Conservation (phyloP, 495 filamentous ascomycete genomes). For the Talaromyces thailandensis region DNA sequence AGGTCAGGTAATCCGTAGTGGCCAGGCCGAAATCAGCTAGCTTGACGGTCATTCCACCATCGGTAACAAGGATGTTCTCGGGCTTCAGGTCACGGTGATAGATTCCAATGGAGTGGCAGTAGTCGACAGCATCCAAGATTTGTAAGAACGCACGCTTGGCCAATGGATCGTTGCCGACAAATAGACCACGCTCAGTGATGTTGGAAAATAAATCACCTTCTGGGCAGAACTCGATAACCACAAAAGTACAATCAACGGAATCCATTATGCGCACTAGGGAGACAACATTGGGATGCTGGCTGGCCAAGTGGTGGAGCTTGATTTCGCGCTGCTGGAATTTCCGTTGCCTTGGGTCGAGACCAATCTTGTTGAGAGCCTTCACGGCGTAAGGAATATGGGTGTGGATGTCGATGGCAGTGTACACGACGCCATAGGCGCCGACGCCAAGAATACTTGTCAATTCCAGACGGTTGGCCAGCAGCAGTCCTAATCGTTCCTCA, state of each 20-base stretch:
- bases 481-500: slow-evolving; percentile 79
- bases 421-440: slow-evolving; percentile 95
- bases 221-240: slow-evolving; percentile 94
- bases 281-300: slow-evolving; percentile 85
- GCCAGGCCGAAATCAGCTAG: slow-evolving; percentile 96
- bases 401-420: slow-evolving; percentile 82
- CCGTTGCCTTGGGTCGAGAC: slow-evolving; percentile 77
- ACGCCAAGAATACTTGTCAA: slow-evolving; percentile 81
- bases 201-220: slow-evolving; percentile 96
- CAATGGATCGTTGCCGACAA: slow-evolving; percentile 84
- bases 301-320: slow-evolving; percentile 79
- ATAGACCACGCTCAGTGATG: slow-evolving; percentile 91
- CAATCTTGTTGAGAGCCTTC: slow-evolving; percentile 90
- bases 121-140: slow-evolving; percentile 93
- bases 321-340: slow-evolving; percentile 93
- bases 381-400: slow-evolving; percentile 82
- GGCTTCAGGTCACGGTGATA: slow-evolving; percentile 98
- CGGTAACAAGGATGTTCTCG: slow-evolving; percentile 91
- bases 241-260: slow-evolving; percentile 85
- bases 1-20: slow-evolving; percentile 70
- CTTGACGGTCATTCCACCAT: slow-evolving; percentile 81
- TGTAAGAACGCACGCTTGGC: slow-evolving; percentile 87
- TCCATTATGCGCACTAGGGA: slow-evolving; percentile 93
- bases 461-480: slow-evolving; percentile 74
- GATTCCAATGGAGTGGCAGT: slow-evolving; percentile 87